Evolutionary conservation across 371 early-diverging fungal genomes (phyloP).

Genomic region (Apophysomyces sp.): DNA sequence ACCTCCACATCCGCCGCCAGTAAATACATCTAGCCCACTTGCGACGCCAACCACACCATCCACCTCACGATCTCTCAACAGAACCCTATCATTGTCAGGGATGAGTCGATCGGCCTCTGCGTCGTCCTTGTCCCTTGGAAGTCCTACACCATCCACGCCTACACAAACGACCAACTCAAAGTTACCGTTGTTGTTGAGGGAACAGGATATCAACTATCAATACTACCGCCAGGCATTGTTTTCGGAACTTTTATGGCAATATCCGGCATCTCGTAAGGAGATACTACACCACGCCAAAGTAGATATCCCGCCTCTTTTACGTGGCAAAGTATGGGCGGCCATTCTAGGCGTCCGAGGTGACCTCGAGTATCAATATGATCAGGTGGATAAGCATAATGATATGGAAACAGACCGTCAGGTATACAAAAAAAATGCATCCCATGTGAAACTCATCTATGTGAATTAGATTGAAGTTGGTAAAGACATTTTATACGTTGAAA

Average conservation of each 20-base stretch:
- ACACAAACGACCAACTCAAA: conserved; percentile 13
- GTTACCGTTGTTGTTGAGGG: conserved; percentile 59
- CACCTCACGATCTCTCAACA: conserved; percentile 18
- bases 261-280: conserved; percentile 66
- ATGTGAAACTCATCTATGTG: conserved; percentile 6
- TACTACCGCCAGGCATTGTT: conserved; percentile 63
- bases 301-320: conserved; percentile 74
- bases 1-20: not conserved
- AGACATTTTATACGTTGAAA: not conserved
- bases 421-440: conserved; percentile 3
- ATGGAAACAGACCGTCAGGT: conserved; percentile 60
- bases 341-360: conserved; percentile 69
- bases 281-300: conserved; percentile 69
- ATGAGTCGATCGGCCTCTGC: conserved; percentile 39
- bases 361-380: conserved; percentile 54
- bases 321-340: conserved; percentile 81
- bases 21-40: not conserved
- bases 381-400: conserved; percentile 60
- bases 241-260: conserved; percentile 62
- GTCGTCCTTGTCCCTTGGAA: conserved; percentile 30
- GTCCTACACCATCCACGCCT: conserved; percentile 26
- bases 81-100: conserved; percentile 17
- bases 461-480: conserved; percentile 59
- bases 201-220: conserved; percentile 74
- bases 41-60: conserved; percentile 31